A percentile compares a stretch with the other conserved stretches of the same genome.
phyloP scores from a whole-genome alignment of 2,329 filamentous ascomycete species.

The Colletotrichum cordylinicola region DNA sequence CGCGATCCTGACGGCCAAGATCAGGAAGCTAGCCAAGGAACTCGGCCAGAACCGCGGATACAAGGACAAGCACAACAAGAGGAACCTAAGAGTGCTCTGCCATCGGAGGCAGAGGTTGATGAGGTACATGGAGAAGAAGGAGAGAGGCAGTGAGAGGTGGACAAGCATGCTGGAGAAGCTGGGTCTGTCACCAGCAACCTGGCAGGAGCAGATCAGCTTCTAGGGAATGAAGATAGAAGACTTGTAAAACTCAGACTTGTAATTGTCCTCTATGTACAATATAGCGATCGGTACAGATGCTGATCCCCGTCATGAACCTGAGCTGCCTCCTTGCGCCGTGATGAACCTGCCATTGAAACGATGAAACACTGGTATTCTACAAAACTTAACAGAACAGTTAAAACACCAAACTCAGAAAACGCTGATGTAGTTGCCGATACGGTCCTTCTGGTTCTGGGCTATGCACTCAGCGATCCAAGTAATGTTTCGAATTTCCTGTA shows the following conservation, averaged over 20 bases:
- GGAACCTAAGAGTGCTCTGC: constrained; percentile 83
- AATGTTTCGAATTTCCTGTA: constrained; percentile 96
- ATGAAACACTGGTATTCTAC: constrained; percentile 45
- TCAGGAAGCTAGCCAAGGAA: constrained; percentile 77
- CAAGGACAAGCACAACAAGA: constrained; percentile 93
- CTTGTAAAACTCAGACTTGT: constrained; percentile 48
- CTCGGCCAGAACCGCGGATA: constrained; percentile 71
- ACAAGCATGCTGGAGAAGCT: constrained; percentile 83
- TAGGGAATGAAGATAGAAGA: constrained; percentile 41
- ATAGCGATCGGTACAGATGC: constrained; percentile 33
- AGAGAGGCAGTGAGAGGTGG: constrained; percentile 91
- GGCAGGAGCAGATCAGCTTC: constrained; percentile 86
- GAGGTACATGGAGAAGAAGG: constrained; percentile 85
- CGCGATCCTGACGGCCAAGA: constrained; percentile 93
- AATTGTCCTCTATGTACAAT: constrained; percentile 57
- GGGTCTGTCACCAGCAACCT: constrained; percentile 86
- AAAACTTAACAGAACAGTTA: constrained; percentile 35
- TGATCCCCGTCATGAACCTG: constrained; percentile 23
- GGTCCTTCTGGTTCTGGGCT: constrained; percentile 98
- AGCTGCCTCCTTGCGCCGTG: constrained; percentile 35
- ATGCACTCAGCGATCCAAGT: constrained; percentile 99
- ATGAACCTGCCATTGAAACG: constrained; percentile 30
- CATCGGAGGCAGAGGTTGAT: constrained; percentile 90
- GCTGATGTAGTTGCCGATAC: constrained; percentile 98
- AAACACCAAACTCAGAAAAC: constrained; percentile 69